Conservation (phyloP, 176 grass and related monocot species). For the Rhynchospora pubera region DNA sequence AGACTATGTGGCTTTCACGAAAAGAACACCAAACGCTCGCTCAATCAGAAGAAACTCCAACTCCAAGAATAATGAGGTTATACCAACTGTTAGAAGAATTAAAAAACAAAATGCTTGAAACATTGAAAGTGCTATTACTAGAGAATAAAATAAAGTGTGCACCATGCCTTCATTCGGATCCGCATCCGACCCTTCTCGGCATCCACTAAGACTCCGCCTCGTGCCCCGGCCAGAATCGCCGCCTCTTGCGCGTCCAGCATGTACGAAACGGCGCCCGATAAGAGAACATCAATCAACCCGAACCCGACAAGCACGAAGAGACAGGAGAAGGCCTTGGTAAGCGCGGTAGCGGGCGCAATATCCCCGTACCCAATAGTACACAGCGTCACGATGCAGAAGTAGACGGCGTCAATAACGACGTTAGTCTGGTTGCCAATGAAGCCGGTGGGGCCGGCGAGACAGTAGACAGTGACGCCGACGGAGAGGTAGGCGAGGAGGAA, state of each 20-base stretch:
- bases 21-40: background rate
- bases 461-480: slow-evolving; percentile 38
- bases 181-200: slow-evolving; percentile 27
- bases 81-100: background rate
- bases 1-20: background rate
- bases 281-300: slow-evolving; percentile 38
- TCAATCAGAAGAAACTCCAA: background rate
- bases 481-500: slow-evolving; percentile 46
- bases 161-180: slow-evolving; percentile 39
- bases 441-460: slow-evolving; percentile 26
- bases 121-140: no score
- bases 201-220: slow-evolving; percentile 12
- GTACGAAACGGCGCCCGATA: slow-evolving; percentile 48
- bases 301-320: slow-evolving; percentile 47
- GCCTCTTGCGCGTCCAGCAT: slow-evolving; percentile 65
- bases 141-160: background rate
- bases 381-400: slow-evolving; percentile 64
- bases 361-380: slow-evolving; percentile 56
- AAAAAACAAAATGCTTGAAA: background rate
- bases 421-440: slow-evolving; percentile 35
- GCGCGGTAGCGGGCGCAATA: slow-evolving; percentile 31
- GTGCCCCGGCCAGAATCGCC: slow-evolving; percentile 21
- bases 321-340: slow-evolving; percentile 41
- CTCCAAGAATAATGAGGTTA: background rate
- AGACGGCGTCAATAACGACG: slow-evolving; percentile 38